Evolutionary conservation across 768 basidiomycete species (phyloP), one percentile per base, ranked within the genome.

Genomic region (Hortiboletus campestris): DNA sequence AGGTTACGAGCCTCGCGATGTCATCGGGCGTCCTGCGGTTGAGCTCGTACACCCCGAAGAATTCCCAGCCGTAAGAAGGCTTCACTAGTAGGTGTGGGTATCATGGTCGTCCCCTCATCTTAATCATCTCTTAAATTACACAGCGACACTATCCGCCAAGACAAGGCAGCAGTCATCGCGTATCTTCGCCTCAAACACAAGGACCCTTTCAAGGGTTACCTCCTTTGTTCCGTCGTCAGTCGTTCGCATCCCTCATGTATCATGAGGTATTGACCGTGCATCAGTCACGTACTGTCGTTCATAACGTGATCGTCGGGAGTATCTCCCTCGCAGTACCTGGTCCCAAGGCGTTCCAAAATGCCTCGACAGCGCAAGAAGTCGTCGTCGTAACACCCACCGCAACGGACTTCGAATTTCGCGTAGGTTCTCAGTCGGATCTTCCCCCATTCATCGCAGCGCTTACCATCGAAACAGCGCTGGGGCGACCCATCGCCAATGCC

Each of bases 21-120:
- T 91, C 57, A 76, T 88, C 51, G 86, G 86, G 3, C 77, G 74
- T 34, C 81, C 88, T 4, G 88, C 85, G 3, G 75, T 91, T 42
- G 82, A 88, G 51, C 84, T 91, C 57, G 88, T 89, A 29, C 90
- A 92, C 67, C 89, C 89, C 2, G 90, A 91, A 49, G 89, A 92
- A 67, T 84, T 84, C 61, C 68, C 78, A 29, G 78, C 82, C 35
- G 81, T 86, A n/a, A 80, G 80, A 63, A 76, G 78, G 56, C 74
- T 90, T 39, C 90, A 91, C 68, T 87, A 87, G 88, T 89, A 61
- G 40, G 58, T 49, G 10, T 34, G n/a, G 31, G 14, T 43, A 34
- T 25, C 41, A 20, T 12, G 46, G 4, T 45, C 52, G 11, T 50
- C 43, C 17, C 31, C 36, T 28, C 40, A 11, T 36, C 49, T 22